Conservation (phyloP, 2,329 filamentous ascomycete species). For the Colletotrichum cereale region DNA sequence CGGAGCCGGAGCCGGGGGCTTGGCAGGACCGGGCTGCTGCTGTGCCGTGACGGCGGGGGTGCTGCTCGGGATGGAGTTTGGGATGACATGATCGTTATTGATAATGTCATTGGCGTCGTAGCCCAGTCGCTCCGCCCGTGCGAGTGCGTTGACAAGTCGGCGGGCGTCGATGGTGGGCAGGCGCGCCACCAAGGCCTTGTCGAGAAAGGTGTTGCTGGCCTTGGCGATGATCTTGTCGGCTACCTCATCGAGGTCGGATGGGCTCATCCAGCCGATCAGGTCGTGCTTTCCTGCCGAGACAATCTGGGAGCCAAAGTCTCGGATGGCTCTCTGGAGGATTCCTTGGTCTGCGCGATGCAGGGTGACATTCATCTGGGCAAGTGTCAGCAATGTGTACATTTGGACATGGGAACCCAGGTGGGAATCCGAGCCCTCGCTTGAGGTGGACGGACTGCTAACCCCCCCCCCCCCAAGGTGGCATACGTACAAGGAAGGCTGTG, state of each 20-base stretch:
- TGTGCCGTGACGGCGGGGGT: conserved; percentile 22
- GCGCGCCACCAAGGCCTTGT: conserved; percentile 64
- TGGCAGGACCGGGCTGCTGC: background rate
- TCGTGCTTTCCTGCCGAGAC: conserved; percentile 55
- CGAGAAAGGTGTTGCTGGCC: conserved; percentile 63
- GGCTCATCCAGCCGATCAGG: conserved; percentile 56
- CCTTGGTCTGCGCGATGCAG: conserved; percentile 58
- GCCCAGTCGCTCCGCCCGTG: conserved; percentile 67
- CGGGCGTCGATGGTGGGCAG: conserved; percentile 67
- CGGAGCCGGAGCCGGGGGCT: background rate
- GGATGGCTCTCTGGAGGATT: conserved; percentile 55
- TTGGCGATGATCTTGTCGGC: conserved; percentile 57
- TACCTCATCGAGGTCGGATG: conserved; percentile 60
- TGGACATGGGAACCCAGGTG: background rate
- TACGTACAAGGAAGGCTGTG: conserved; percentile 64
- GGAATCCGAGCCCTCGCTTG: background rate
- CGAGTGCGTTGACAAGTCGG: conserved; percentile 68
- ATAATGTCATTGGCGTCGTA: conserved; percentile 66
- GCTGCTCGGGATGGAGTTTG: conserved; percentile 35
- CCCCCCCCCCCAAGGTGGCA: background rate
- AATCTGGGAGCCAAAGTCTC: conserved; percentile 61
- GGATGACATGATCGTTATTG: conserved; percentile 59
- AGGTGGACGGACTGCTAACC: conserved; percentile 7
- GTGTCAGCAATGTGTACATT: conserved; percentile 43
- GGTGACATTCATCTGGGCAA: conserved; percentile 55